A percentile compares a stretch with the other conserved stretches of the same genome.
phyloP scores from a whole-genome alignment of 1,284 basidiomycete genomes.

The Golubevia pallescens region DNA sequence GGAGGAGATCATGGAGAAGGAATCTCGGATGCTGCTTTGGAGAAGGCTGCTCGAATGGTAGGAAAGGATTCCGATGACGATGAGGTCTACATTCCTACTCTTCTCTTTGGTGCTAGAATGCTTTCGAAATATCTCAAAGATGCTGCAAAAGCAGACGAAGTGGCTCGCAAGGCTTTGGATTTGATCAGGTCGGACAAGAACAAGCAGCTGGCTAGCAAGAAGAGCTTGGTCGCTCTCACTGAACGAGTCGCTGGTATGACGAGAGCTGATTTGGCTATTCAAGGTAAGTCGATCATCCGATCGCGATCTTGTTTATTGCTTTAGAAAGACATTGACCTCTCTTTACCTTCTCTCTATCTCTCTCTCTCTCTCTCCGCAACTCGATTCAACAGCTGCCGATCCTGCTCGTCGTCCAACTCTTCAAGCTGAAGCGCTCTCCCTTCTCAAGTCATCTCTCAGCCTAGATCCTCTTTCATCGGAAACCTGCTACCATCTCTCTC shows the following conservation, averaged over 20 bases:
- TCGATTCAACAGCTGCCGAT: constrained; percentile 66
- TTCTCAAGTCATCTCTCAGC: constrained; percentile 70
- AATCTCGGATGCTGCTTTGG: background rate
- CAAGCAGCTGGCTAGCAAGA: constrained; percentile 14
- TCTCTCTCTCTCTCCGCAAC: constrained; percentile 27
- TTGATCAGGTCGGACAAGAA: constrained; percentile 21
- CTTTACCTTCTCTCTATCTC: constrained; percentile 17
- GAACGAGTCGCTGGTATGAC: constrained; percentile 35
- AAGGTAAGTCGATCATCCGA: too few relatives aligned
- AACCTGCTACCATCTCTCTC: constrained; percentile 79
- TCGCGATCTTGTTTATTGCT: too few relatives aligned
- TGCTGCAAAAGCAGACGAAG: constrained; percentile 26
- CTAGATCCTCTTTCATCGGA: constrained; percentile 71
- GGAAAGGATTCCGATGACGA: constrained; percentile 24
- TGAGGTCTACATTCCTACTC: constrained; percentile 30
- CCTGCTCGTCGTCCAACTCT: constrained; percentile 71
- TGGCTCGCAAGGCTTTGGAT: constrained; percentile 30
- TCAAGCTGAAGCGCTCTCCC: constrained; percentile 71
- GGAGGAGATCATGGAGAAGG: background rate
- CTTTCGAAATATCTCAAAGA: constrained; percentile 29
- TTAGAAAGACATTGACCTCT: background rate
- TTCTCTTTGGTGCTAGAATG: constrained; percentile 42
- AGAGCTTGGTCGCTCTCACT: constrained; percentile 20
- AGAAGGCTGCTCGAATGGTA: too few relatives aligned
- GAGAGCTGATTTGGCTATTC: constrained; percentile 25